phyloP scores from a whole-genome alignment of 192 early-diverging fungal species.

The Gonapodya sp. region DNA sequence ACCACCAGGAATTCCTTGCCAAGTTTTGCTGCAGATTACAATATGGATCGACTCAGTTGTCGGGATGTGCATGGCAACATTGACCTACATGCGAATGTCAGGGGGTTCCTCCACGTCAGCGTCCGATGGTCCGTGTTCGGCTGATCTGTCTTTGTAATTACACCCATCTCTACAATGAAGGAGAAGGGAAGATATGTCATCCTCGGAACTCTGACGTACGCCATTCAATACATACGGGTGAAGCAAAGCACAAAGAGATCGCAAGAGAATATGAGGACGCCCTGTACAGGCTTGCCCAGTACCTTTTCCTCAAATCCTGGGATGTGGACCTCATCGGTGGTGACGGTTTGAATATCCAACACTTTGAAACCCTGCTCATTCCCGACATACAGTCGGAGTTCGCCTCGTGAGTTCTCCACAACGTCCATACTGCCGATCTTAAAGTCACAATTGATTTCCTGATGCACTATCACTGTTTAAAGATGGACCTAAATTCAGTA shows the following conservation, averaged over 20 bases:
- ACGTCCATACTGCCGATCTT: conserved; percentile 28
- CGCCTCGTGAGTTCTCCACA: conserved; percentile 22
- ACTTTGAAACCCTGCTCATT: conserved; percentile 25
- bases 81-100: conserved; percentile 33
- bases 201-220: not conserved
- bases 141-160: not conserved
- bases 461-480: not conserved
- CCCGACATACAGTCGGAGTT: conserved; percentile 27
- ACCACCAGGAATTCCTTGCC: conserved; percentile 33
- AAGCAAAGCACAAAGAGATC: not conserved
- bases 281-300: not conserved
- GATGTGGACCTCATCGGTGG: not conserved
- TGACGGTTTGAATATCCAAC: conserved; percentile 25
- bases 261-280: not conserved
- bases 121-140: conserved; percentile 7
- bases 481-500: conserved; percentile 2
- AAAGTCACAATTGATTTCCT: conserved; percentile 30
- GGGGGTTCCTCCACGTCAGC: conserved; percentile 37
- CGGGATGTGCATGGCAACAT: not conserved
- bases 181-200: not conserved
- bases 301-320: not conserved
- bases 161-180: conserved; percentile 9
- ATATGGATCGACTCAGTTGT: not conserved
- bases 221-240: not conserved
- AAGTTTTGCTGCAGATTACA: conserved; percentile 23